Evolutionary conservation across 345 rosid species (phyloP).

Genomic region (Populus tremula): DNA sequence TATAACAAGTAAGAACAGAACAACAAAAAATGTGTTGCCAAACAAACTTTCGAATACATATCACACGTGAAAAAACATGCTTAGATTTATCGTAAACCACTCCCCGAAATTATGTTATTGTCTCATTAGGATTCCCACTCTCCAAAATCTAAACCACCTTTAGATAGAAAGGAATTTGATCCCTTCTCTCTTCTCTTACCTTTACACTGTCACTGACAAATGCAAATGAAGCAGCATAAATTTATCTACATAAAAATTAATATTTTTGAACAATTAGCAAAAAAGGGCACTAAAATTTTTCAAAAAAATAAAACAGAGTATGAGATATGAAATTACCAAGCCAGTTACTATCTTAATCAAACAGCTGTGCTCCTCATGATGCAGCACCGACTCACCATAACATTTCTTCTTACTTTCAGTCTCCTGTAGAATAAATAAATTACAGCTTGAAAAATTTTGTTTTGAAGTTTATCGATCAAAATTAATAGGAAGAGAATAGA

Average conservation of each 20-base stretch:
- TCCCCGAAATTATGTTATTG: too few species aligned
- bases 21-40: neutral
- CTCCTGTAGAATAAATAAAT: slow-evolving; percentile 24
- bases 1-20: neutral
- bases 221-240: too few species aligned
- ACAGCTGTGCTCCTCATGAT: slow-evolving; percentile 20
- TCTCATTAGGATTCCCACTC: too few species aligned
- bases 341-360: slow-evolving; percentile 39
- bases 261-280: neutral
- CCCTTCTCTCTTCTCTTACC: too few species aligned
- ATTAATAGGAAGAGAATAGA: neutral
- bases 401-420: slow-evolving; percentile 7
- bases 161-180: too few species aligned
- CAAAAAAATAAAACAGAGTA: neutral
- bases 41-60: neutral
- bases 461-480: neutral
- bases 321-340: slow-evolving; percentile 41
- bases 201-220: too few species aligned
- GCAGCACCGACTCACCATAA: neutral
- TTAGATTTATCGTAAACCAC: too few species aligned
- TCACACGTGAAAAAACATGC: too few species aligned
- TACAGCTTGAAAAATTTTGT: neutral
- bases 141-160: too few species aligned
- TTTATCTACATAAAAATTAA: too few species aligned
- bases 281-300: neutral